Conservation (phyloP, 768 basidiomycete genomes). For the Pisolithus albus region DNA sequence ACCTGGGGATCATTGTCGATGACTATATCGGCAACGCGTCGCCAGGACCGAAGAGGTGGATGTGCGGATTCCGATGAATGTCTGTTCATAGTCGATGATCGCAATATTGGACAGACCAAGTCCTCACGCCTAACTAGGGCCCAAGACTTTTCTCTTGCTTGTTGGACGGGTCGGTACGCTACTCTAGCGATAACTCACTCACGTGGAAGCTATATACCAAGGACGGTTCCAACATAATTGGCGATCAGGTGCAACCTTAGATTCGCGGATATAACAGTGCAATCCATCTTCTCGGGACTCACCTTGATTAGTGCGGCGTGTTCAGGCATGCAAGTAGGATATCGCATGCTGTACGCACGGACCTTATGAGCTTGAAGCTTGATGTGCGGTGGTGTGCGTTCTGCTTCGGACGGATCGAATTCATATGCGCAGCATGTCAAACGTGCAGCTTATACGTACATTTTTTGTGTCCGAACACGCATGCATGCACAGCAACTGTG, state of each 20-base stretch:
- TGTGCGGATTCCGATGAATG: slow-evolving; percentile 44
- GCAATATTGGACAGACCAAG: slow-evolving; percentile 41
- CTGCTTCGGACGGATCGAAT: slow-evolving; percentile 8
- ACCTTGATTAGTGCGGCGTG: slow-evolving; percentile 58
- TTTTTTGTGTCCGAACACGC: slow-evolving; percentile 74
- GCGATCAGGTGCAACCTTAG: slow-evolving; percentile 58
- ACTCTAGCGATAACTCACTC: slow-evolving; percentile 64
- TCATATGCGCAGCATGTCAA: slow-evolving; percentile 48
- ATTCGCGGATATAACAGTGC: slow-evolving; percentile 62
- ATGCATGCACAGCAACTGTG: slow-evolving; percentile 64
- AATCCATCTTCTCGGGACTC: slow-evolving; percentile 61
- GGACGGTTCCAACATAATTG: slow-evolving; percentile 53
- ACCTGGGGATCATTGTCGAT: slow-evolving; percentile 49
- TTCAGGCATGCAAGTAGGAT: slow-evolving; percentile 62
- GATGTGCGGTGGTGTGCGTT: slow-evolving; percentile 39
- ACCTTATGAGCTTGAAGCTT: slow-evolving; percentile 39
- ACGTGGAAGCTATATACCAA: slow-evolving; percentile 72
- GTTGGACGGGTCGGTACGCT: slow-evolving; percentile 71
- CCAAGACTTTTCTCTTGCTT: slow-evolving; percentile 45
- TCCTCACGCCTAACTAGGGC: slow-evolving; percentile 37
- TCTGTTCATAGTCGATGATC: slow-evolving; percentile 1
- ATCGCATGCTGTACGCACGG: slow-evolving; percentile 69
- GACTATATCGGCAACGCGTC: slow-evolving; percentile 58
- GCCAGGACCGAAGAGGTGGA: slow-evolving; percentile 56
- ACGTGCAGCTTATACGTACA: slow-evolving; percentile 81